Evolutionary conservation across 1,284 basidiomycete genomes (phyloP).

Genomic region (Pascua sp.): DNA sequence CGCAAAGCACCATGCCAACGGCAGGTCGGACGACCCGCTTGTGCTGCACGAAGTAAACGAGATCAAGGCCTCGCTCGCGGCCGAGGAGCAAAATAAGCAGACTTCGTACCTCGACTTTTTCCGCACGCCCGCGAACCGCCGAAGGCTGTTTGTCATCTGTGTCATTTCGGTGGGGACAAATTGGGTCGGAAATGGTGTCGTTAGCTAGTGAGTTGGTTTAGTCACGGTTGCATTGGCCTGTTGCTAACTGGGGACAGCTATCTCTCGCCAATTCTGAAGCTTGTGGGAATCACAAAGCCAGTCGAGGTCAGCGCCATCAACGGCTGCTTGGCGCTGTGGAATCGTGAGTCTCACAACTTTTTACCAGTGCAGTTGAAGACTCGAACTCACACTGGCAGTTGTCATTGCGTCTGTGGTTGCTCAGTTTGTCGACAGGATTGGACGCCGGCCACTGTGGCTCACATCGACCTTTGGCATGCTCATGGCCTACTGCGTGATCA

Average conservation of each 20-base stretch:
- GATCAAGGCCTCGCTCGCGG: slow-evolving; percentile 28
- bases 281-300: slow-evolving; percentile 32
- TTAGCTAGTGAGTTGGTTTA: slow-evolving; percentile 26
- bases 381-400: neutral
- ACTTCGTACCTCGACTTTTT: slow-evolving; percentile 34
- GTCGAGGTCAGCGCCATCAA: slow-evolving; percentile 30
- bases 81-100: slow-evolving; percentile 17
- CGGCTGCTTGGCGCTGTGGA: slow-evolving; percentile 26
- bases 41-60: slow-evolving; percentile 21
- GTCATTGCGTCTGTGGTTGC: slow-evolving; percentile 12
- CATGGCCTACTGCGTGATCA: slow-evolving; percentile 25
- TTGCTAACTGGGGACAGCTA: slow-evolving; percentile 9
- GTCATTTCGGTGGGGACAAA: slow-evolving; percentile 22
- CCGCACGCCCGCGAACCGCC: slow-evolving; percentile 32
- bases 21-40: slow-evolving; percentile 8
- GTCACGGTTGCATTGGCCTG: neutral
- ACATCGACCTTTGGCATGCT: slow-evolving; percentile 32
- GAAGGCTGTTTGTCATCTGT: slow-evolving; percentile 30
- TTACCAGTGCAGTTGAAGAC: too few relatives aligned
- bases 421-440: slow-evolving; percentile 17
- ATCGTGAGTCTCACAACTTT: neutral
- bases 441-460: slow-evolving; percentile 36
- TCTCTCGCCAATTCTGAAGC: slow-evolving; percentile 30
- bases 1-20: slow-evolving; percentile 21
- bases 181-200: slow-evolving; percentile 33